Evolutionary conservation across 2,329 filamentous ascomycete species (phyloP), one percentile per base, ranked within the genome.

Genomic region (Alternaria sp.): DNA sequence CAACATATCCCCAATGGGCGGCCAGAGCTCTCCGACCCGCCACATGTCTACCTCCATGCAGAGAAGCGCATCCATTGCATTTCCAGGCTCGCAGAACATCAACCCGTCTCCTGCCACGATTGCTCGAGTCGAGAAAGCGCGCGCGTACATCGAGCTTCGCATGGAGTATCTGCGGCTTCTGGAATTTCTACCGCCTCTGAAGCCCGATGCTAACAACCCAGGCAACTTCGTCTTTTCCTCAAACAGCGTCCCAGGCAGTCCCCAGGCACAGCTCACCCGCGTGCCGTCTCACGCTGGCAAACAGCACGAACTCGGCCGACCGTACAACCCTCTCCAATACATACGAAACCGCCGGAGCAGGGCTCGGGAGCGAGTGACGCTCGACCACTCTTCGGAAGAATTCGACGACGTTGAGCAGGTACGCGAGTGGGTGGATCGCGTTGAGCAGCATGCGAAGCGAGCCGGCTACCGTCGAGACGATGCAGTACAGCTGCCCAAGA

Each of bases 281-380:
- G 57, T 78, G 61, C 64, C 78, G 58, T 78, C 79, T 66, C 55
- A 82, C 70, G 73, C 73, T 26, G 79, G 71, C 68, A 78, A 71
- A 64, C 77, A 78, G 64, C 73, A 78, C 45, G 74, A 61, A n/a
- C 78, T 90, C 8, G 91, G 92, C 5, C 89, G 94, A 56, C 82
- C 85, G 3, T 98, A 98, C 77, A 97, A 99, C 76, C 96, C 95
- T 5, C 82, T 99, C 23, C 96, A 98, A 79, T 93, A 93, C 71
- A 92, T 98, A 59, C 90, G 96, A 20, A 98, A 99, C 75, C 88
- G 95, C 51, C 95, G 94, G 76, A 87, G 96, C 12, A 87, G 96
- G 66, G 90, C 91, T 25, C 87, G 94, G 15, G 92, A 96, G 80
- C 88, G 92, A 44, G 90, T 87, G 68, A 81, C 87, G 0, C 90